These are phyloP conservation scores for Auriscalpium vulgare DNA, from an alignment of 768 basidiomycete genomes.

Conservation along the genomic window DNA sequence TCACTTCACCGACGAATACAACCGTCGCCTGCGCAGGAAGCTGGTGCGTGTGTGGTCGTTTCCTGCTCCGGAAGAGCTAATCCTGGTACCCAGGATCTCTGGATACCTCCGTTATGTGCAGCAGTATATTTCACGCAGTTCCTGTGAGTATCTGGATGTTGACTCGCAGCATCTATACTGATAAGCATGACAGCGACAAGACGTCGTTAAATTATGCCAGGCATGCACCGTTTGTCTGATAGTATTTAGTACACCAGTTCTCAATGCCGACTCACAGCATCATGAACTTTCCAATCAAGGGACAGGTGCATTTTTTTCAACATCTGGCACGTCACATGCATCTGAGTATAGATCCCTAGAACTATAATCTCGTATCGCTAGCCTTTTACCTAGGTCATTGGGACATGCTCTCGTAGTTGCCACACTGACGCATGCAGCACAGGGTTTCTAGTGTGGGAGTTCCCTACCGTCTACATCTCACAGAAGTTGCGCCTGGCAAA, in stretches of 20 bases:
- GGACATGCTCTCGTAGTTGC: not conserved
- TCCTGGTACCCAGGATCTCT: conserved; percentile 30
- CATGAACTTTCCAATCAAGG: conserved; percentile 59
- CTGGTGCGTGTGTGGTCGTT: conserved; percentile 31
- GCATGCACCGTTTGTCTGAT: conserved; percentile 19
- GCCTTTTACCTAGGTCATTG: conserved; percentile 52
- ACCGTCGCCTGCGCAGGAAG: conserved; percentile 47
- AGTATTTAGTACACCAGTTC: not conserved
- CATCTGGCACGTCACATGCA: not conserved
- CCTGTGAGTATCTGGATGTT: conserved; percentile 31
- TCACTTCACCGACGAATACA: conserved; percentile 56
- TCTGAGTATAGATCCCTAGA: conserved; percentile 22
- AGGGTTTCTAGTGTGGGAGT: conserved; percentile 57
- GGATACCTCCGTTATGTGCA: conserved; percentile 50
- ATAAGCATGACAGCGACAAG: conserved; percentile 42
- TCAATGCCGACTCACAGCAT: conserved; percentile 29
- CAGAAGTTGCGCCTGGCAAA: conserved; percentile 55
- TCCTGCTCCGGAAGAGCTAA: not conserved
- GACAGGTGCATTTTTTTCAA: conserved; percentile 33
- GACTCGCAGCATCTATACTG: not conserved
- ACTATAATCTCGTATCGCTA: conserved; percentile 56
- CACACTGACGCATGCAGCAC: not conserved
- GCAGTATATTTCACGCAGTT: conserved; percentile 66
- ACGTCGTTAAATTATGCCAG: conserved; percentile 66
- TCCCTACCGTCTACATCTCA: conserved; percentile 58